phyloP scores from a whole-genome alignment of 73 alveolate genomes.

The Paramecium octaurelia region DNA sequence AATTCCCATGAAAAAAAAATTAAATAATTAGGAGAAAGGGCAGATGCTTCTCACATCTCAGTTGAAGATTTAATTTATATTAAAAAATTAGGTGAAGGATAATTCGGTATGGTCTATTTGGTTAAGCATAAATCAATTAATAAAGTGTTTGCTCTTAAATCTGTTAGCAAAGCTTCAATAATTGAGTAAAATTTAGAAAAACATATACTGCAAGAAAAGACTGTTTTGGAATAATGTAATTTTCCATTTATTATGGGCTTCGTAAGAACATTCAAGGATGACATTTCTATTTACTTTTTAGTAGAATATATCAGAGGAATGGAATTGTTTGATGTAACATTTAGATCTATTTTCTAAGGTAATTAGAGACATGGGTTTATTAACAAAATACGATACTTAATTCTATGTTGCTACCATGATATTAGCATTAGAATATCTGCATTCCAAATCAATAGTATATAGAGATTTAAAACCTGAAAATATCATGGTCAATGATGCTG shows the following conservation, averaged over 20 bases:
- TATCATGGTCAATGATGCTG: slow-evolving; percentile 80
- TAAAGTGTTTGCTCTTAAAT: slow-evolving; percentile 60
- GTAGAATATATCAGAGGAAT: slow-evolving; percentile 64
- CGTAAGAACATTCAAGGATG: slow-evolving; percentile 66
- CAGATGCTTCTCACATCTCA: slow-evolving; percentile 59
- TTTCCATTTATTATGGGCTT: slow-evolving; percentile 66
- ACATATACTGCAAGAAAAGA: slow-evolving; percentile 52
- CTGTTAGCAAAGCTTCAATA: slow-evolving; percentile 55
- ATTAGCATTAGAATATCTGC: slow-evolving; percentile 68
- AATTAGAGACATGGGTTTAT: slow-evolving; percentile 59
- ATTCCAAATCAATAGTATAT: slow-evolving; percentile 66
- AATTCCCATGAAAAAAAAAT: slow-evolving; percentile 55
- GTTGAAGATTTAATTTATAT: slow-evolving; percentile 51
- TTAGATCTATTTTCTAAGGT: neutral
- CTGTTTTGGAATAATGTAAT: slow-evolving; percentile 52
- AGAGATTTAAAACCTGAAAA: slow-evolving; percentile 85
- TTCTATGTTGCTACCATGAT: slow-evolving; percentile 58
- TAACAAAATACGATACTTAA: slow-evolving; percentile 55
- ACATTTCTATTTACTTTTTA: slow-evolving; percentile 59
- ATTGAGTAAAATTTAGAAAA: slow-evolving; percentile 43
- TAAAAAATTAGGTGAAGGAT: slow-evolving; percentile 61
- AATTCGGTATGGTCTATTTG: slow-evolving; percentile 71
- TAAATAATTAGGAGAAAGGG: slow-evolving; percentile 29
- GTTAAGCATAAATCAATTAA: slow-evolving; percentile 57
- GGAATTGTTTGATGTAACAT: slow-evolving; percentile 67